These are phyloP conservation scores for Russula brevipes DNA, from an alignment of 768 basidiomycete genomes.

Conservation along the genomic window DNA sequence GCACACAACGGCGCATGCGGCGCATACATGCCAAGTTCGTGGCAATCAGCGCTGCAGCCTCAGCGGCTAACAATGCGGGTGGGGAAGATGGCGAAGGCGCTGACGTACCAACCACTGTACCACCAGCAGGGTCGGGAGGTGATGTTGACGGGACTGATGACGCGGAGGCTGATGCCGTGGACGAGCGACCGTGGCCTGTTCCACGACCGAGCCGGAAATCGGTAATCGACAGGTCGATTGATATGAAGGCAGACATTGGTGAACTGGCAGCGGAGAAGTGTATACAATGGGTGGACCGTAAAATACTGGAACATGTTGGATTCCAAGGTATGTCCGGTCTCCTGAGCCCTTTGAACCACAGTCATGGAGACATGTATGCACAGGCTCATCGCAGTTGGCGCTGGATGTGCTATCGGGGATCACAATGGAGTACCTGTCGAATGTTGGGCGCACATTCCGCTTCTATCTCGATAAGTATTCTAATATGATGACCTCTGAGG, in stretches of 20 bases:
- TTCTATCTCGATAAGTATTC: conserved; percentile 79
- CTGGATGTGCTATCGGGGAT: conserved; percentile 75
- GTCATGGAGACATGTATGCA: background rate
- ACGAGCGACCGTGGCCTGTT: conserved; percentile 57
- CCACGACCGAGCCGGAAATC: conserved; percentile 15
- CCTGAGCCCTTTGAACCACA: background rate
- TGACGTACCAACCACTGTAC: background rate
- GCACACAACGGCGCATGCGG: conserved; percentile 65
- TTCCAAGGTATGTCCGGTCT: conserved; percentile 67
- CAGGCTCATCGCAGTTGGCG: conserved; percentile 70
- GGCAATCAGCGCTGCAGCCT: conserved; percentile 43
- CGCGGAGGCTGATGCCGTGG: conserved; percentile 48
- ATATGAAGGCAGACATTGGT: conserved; percentile 47
- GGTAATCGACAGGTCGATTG: conserved; percentile 25
- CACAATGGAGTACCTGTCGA: conserved; percentile 73
- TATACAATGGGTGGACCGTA: conserved; percentile 64
- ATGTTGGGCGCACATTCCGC: conserved; percentile 82
- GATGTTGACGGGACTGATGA: conserved; percentile 27
- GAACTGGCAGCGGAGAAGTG: conserved; percentile 57
- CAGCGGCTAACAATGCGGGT: conserved; percentile 30
- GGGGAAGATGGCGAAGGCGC: conserved; percentile 29
- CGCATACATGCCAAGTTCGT: conserved; percentile 69
- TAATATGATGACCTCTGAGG: conserved; percentile 79
- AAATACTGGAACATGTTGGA: conserved; percentile 83
- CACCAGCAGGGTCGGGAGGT: conserved; percentile 5